Percentiles rank a stretch among this genome's conserved stretches.
These are phyloP conservation scores for Helianthus tuberosus DNA, from an alignment of 129 eudicot genomes.

Conservation along the genomic window DNA sequence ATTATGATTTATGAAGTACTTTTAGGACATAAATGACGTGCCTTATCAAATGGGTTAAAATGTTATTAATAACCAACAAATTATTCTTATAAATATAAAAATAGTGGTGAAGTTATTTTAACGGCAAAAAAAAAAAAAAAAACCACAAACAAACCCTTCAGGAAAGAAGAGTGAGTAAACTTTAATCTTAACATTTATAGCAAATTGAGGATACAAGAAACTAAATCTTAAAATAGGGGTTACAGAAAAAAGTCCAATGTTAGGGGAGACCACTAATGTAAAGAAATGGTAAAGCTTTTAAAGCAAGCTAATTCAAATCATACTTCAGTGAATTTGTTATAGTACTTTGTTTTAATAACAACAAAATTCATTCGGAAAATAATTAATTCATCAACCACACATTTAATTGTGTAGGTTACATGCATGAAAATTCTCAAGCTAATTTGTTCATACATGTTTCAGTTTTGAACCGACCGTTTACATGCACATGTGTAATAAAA, in stretches of 20 bases:
- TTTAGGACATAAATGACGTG: background rate
- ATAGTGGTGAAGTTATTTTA: background rate
- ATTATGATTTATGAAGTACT: background rate
- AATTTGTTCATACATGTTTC: too few species aligned
- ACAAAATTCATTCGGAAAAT: too few species aligned
- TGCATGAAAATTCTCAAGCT: too few species aligned
- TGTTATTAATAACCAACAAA: background rate
- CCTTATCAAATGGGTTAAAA: background rate
- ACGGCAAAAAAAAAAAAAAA: background rate
- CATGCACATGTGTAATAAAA: too few species aligned
- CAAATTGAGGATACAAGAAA: constrained; percentile 4
- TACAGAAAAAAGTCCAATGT: background rate
- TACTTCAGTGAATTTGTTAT: background rate
- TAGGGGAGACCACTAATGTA: background rate
- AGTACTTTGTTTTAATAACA: too few species aligned
- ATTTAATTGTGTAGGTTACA: background rate
- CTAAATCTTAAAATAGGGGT: constrained; percentile 20
- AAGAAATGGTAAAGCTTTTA: constrained; percentile 1
- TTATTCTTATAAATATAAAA: background rate
- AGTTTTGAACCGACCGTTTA: too few species aligned
- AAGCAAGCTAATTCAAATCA: constrained; percentile 19
- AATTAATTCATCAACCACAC: constrained; percentile 7
- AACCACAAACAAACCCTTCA: background rate
- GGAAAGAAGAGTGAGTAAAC: background rate
- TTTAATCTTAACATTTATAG: background rate